Conservation (phyloP, 768 basidiomycete species). For the Hericium alpestre region DNA sequence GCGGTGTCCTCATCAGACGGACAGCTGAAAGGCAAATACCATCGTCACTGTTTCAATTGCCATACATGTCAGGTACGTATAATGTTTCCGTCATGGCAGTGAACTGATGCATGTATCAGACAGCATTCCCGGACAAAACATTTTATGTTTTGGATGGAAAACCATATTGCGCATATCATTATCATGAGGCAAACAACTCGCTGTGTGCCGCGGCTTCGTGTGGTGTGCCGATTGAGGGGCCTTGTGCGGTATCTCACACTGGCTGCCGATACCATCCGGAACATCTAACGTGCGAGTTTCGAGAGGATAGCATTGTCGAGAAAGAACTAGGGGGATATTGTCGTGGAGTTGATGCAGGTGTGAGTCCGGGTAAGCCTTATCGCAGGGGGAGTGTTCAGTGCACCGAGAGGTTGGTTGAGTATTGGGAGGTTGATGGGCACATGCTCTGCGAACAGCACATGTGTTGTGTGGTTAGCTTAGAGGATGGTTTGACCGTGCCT, state of each 20-base stretch:
- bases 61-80: slow-evolving; percentile 60
- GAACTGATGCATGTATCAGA: slow-evolving; percentile 26
- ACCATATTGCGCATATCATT: slow-evolving; percentile 86
- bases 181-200: slow-evolving; percentile 85
- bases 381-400: slow-evolving; percentile 20
- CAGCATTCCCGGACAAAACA: slow-evolving; percentile 83
- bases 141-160: slow-evolving; percentile 90
- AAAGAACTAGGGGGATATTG: not conserved
- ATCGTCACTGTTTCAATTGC: slow-evolving; percentile 86
- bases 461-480: slow-evolving; percentile 16
- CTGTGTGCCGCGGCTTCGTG: slow-evolving; percentile 73
- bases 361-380: slow-evolving; percentile 2
- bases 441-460: slow-evolving; percentile 86
- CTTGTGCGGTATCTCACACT: slow-evolving; percentile 78
- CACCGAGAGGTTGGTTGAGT: slow-evolving; percentile 58
- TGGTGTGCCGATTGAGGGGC: slow-evolving; percentile 85
- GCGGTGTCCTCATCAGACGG: slow-evolving; percentile 89
- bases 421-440: slow-evolving; percentile 80
- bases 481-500: slow-evolving; percentile 12
- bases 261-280: slow-evolving; percentile 82
- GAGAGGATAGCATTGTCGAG: slow-evolving; percentile 19
- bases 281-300: slow-evolving; percentile 74
- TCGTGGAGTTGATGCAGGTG: no score
- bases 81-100: not conserved
- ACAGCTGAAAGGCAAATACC: slow-evolving; percentile 93